Evolutionary conservation across 495 filamentous ascomycete species (phyloP).

Genomic region (Hypoxylon cercidicola): DNA sequence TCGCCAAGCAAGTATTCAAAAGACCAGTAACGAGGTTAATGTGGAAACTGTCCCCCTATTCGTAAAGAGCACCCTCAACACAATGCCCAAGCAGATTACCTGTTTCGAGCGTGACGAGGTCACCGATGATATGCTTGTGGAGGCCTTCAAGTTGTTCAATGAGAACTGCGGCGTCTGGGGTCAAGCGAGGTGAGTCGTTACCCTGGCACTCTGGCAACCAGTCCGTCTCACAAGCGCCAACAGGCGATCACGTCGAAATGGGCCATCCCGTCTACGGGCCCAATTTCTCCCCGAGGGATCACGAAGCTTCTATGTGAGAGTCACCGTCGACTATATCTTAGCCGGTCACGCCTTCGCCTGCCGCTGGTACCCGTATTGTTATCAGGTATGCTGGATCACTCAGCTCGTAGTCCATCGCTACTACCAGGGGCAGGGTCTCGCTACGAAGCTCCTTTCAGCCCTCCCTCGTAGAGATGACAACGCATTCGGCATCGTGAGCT

Average conservation of each 20-base stretch:
- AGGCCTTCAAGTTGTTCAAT: slow-evolving; percentile 48
- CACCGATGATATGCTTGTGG: slow-evolving; percentile 46
- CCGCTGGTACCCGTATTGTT: slow-evolving; percentile 42
- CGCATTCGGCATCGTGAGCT: slow-evolving; percentile 50
- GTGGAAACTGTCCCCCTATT: too few species aligned
- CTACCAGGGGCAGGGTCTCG: slow-evolving; percentile 48
- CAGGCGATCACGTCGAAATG: slow-evolving; percentile 29
- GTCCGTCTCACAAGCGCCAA: slow-evolving; percentile 6
- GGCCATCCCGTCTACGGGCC: slow-evolving; percentile 41
- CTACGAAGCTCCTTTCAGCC: slow-evolving; percentile 43
- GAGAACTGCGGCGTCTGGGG: slow-evolving; percentile 51
- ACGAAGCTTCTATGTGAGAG: slow-evolving; percentile 42
- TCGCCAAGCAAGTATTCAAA: too few species aligned
- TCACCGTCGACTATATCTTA: slow-evolving; percentile 45
- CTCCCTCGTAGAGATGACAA: slow-evolving; percentile 41
- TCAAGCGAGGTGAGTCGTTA: slow-evolving; percentile 30
- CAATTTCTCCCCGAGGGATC: slow-evolving; percentile 36
- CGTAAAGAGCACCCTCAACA: too few species aligned
- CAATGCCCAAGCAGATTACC: not conserved
- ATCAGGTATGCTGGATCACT: slow-evolving; percentile 52
- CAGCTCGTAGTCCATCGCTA: slow-evolving; percentile 50
- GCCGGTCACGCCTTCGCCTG: slow-evolving; percentile 52
- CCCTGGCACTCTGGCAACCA: slow-evolving; percentile 31
- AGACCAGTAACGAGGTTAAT: too few species aligned
- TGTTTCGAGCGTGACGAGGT: slow-evolving; percentile 18